phyloP scores from a whole-genome alignment of 768 basidiomycete species.

The Pisolithus sp. region DNA sequence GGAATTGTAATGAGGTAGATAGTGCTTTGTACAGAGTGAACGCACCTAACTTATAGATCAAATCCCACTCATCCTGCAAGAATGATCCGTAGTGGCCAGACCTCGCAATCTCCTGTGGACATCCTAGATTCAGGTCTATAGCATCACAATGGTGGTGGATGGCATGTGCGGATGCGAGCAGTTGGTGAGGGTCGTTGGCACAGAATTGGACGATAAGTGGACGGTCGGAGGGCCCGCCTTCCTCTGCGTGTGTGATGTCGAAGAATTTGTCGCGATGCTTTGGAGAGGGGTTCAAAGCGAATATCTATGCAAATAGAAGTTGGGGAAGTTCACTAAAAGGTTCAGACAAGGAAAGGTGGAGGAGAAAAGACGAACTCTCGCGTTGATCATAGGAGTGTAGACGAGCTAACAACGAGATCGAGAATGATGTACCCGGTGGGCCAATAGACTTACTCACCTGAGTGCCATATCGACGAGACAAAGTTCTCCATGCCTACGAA shows the following conservation, averaged over 20 bases:
- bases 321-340: background rate
- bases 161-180: slow-evolving; percentile 70
- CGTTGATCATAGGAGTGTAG: slow-evolving; percentile 93
- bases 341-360: background rate
- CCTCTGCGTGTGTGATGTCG: slow-evolving; percentile 66
- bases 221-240: slow-evolving; percentile 70
- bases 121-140: slow-evolving; percentile 89
- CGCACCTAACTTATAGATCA: slow-evolving; percentile 70
- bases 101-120: slow-evolving; percentile 89
- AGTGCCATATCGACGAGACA: slow-evolving; percentile 78
- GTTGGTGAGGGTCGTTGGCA: slow-evolving; percentile 76
- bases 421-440: too few species aligned
- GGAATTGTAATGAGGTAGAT: background rate
- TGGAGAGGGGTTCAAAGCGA: slow-evolving; percentile 27
- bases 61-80: slow-evolving; percentile 65
- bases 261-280: slow-evolving; percentile 58
- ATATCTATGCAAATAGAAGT: slow-evolving; percentile 43
- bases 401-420: too few species aligned
- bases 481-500: slow-evolving; percentile 77
- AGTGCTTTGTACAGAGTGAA: background rate
- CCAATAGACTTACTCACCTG: slow-evolving; percentile 39
- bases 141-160: slow-evolving; percentile 84
- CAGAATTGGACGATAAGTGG: slow-evolving; percentile 93
- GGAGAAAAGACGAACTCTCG: slow-evolving; percentile 47
- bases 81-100: slow-evolving; percentile 79